Evolutionary conservation across 2,329 filamentous ascomycete species (phyloP).

Genomic region (Emericellopsis cladophorae): DNA sequence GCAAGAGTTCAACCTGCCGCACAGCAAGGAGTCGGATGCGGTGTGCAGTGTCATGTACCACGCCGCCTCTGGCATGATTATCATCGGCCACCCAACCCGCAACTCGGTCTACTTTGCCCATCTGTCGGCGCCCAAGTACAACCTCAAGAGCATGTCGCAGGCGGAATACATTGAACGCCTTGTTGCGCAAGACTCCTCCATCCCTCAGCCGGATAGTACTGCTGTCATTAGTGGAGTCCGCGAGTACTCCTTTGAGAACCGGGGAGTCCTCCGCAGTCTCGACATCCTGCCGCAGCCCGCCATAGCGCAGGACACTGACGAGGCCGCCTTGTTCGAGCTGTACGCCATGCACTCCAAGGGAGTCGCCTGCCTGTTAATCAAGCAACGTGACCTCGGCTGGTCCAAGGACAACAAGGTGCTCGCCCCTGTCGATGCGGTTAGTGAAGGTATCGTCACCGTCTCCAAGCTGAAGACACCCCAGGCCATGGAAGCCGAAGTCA

Average conservation of each 20-base stretch:
- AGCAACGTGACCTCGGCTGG: slow-evolving; percentile 85
- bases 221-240: slow-evolving; percentile 95
- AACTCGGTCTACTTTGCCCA: slow-evolving; percentile 98
- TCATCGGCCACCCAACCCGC: slow-evolving; percentile 88
- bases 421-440: slow-evolving; percentile 61
- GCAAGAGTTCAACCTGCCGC: slow-evolving; percentile 91
- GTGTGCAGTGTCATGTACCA: slow-evolving; percentile 97
- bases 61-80: slow-evolving; percentile 80
- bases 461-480: slow-evolving; percentile 50
- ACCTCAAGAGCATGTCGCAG: slow-evolving; percentile 69
- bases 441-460: slow-evolving; percentile 62
- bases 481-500: slow-evolving; percentile 20
- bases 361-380: slow-evolving; percentile 79
- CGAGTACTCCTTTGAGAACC: slow-evolving; percentile 83
- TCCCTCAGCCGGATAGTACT: slow-evolving; percentile 83
- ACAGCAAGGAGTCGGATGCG: slow-evolving; percentile 92
- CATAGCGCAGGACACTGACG: slow-evolving; percentile 48
- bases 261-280: slow-evolving; percentile 77
- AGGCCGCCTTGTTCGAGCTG: slow-evolving; percentile 77
- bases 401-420: slow-evolving; percentile 81
- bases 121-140: slow-evolving; percentile 87
- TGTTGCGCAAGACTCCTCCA: slow-evolving; percentile 54
- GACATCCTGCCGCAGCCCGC: slow-evolving; percentile 71
- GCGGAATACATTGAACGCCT: slow-evolving; percentile 76
- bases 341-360: slow-evolving; percentile 97